Conservation (phyloP, 352 stramenopile species). For the Pythium aphanidermatum region DNA sequence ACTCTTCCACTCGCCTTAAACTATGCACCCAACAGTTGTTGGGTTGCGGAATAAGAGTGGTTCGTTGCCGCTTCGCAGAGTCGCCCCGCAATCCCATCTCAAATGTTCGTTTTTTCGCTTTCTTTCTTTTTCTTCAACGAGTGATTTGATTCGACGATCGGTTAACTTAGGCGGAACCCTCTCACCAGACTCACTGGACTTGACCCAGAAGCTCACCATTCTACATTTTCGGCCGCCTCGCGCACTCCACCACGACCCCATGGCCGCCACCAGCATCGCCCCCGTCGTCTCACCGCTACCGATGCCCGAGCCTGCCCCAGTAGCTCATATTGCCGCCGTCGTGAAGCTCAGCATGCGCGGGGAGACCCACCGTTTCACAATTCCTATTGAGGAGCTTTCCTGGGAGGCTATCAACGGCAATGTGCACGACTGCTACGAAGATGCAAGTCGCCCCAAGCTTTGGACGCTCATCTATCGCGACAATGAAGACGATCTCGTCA, state of each 20-base stretch:
- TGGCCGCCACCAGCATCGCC: constrained; percentile 2
- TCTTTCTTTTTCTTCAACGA: neutral
- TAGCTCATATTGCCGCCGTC: constrained; percentile 18
- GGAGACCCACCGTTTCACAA: constrained; percentile 39
- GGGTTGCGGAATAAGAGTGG: too few species aligned
- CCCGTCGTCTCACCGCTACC: neutral
- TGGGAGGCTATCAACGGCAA: constrained; percentile 39
- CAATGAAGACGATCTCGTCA: constrained; percentile 64
- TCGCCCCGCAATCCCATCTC: too few species aligned
- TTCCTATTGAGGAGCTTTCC: constrained; percentile 27
- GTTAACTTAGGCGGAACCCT: constrained; percentile 13
- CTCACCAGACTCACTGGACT: too few species aligned
- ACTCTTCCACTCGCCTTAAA: too few species aligned
- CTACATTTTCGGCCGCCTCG: neutral
- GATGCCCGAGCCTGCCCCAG: neutral
- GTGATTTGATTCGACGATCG: constrained; percentile 4
- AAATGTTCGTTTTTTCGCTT: neutral
- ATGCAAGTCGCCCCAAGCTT: constrained; percentile 16
- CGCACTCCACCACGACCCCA: neutral
- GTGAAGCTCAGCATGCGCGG: constrained; percentile 52
- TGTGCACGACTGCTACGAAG: constrained; percentile 30
- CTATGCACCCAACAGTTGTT: too few species aligned
- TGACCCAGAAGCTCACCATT: neutral
- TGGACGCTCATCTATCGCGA: constrained; percentile 67
- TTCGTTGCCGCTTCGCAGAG: too few species aligned